Evolutionary conservation across 768 basidiomycete species (phyloP).

Genomic region (Pleurotus tuoliensis): DNA sequence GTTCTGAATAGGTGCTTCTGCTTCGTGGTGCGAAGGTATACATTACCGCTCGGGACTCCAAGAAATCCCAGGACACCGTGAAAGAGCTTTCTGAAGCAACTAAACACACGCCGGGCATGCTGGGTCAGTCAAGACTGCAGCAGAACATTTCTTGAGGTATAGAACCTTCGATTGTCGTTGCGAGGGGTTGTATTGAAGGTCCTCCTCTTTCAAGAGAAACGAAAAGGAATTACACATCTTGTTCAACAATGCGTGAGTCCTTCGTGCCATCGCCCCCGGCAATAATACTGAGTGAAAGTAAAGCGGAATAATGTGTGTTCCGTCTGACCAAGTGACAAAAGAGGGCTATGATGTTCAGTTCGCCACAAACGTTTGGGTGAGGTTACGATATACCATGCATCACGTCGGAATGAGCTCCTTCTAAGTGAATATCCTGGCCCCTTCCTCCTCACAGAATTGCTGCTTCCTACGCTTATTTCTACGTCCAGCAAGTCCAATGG

Average conservation of each 20-base stretch:
- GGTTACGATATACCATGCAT: conserved; percentile 18
- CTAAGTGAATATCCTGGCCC: conserved; percentile 16
- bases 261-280: too few relatives aligned
- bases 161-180: background rate
- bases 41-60: background rate
- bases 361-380: conserved; percentile 3
- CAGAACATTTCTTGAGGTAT: conserved; percentile 24
- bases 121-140: conserved; percentile 24
- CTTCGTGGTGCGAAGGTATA: background rate
- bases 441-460: conserved; percentile 19
- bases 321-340: background rate
- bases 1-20: background rate
- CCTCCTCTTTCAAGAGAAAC: conserved; percentile 7
- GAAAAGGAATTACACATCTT: conserved; percentile 17
- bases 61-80: background rate
- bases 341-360: background rate
- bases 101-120: conserved; percentile 9
- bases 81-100: background rate
- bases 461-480: conserved; percentile 19
- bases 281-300: too few relatives aligned
- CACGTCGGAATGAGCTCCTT: conserved; percentile 16
- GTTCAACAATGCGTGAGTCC: conserved; percentile 23
- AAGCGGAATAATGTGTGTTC: background rate
- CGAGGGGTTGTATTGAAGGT: background rate
- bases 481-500: conserved; percentile 19